Evolutionary conservation across 139 green algal species (phyloP).

Genomic region (Tetraselmis striata): DNA sequence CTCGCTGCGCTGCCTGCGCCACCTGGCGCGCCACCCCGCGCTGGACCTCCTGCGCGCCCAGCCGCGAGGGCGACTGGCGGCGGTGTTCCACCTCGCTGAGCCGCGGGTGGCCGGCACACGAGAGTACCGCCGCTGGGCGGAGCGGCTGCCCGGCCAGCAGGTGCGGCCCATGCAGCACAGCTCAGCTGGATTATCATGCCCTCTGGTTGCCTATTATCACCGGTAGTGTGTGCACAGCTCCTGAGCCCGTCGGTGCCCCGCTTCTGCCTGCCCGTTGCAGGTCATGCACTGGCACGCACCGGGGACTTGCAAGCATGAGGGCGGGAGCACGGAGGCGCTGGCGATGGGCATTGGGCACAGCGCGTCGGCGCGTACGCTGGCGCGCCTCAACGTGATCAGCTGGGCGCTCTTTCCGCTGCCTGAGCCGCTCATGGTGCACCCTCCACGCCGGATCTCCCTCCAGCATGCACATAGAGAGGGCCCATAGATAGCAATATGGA

Average conservation of each 20-base stretch:
- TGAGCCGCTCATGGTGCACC: constrained; percentile 5
- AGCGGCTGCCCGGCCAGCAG: constrained; percentile 31
- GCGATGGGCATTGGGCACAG: constrained; percentile 24
- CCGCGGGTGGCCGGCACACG: not conserved
- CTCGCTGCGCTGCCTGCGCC: not conserved
- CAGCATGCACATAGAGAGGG: too few relatives aligned
- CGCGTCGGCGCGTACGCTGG: constrained; percentile 25
- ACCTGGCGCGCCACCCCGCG: constrained; percentile 30
- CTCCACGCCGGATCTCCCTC: too few relatives aligned
- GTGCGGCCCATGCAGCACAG: too few relatives aligned
- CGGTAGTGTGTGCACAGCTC: too few relatives aligned
- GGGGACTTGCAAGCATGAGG: too few relatives aligned
- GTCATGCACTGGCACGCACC: too few relatives aligned
- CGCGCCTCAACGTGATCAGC: constrained; percentile 37
- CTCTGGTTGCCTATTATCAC: too few relatives aligned
- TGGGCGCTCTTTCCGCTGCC: constrained; percentile 50
- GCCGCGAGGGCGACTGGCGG: constrained; percentile 12
- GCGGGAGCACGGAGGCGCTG: too few relatives aligned
- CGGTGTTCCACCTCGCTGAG: constrained; percentile 25
- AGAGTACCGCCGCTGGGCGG: constrained; percentile 11
- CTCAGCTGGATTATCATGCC: too few relatives aligned
- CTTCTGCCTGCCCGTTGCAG: too few relatives aligned
- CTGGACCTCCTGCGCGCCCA: constrained; percentile 14
- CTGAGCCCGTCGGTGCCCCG: too few relatives aligned
- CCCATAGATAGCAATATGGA: too few relatives aligned